Percentiles rank a stretch among this genome's conserved stretches.
Conservation (phyloP, 2,329 filamentous ascomycete genomes). For the Penicillium janthinellum region DNA sequence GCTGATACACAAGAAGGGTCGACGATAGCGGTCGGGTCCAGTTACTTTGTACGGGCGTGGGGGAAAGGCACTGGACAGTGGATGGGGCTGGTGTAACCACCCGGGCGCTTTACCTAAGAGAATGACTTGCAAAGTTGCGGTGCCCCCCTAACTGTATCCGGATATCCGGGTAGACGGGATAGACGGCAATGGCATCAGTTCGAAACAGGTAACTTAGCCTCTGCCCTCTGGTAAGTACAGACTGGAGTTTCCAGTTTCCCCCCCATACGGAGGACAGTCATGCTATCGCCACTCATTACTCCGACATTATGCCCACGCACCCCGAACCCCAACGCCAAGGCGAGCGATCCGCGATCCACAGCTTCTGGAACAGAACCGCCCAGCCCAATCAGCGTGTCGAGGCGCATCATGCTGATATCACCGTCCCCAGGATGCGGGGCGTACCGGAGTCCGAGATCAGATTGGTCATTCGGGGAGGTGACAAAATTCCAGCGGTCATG, state of each 20-base stretch:
- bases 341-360: constrained; percentile 30
- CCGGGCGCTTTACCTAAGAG: not conserved
- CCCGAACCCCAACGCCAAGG: constrained; percentile 18
- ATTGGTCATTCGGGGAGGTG: not conserved
- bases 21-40: not conserved
- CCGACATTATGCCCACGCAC: constrained; percentile 1
- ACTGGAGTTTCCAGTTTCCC: not conserved
- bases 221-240: not conserved
- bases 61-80: not conserved
- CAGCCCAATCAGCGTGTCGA: constrained; percentile 16
- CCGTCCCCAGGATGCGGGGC: constrained; percentile 22
- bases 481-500: not conserved
- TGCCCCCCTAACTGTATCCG: not conserved
- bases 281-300: constrained; percentile 4
- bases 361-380: constrained; percentile 27
- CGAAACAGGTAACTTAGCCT: not conserved
- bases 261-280: not conserved
- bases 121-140: not conserved
- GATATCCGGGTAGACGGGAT: not conserved
- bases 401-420: constrained; percentile 27
- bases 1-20: not conserved
- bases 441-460: constrained; percentile 6
- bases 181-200: not conserved
- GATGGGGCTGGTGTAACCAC: not conserved
- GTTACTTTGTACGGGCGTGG: not conserved